Evolutionary conservation across 2,329 filamentous ascomycete genomes (phyloP), one percentile per base, ranked within the genome.

Genomic region (Blastomyces silverae): DNA sequence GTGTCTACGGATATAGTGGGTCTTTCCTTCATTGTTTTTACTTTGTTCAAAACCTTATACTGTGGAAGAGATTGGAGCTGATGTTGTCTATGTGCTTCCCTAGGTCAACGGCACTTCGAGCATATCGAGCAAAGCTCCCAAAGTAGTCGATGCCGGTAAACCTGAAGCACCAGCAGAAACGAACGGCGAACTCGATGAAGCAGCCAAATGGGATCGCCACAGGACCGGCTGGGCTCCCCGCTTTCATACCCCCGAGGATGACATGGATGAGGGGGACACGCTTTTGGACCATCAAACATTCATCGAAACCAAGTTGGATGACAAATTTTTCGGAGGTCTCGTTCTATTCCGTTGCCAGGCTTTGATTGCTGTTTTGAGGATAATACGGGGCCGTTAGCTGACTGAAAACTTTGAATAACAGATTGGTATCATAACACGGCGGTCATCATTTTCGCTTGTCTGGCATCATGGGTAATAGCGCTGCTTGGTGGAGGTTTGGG

Each of bases 351-450:
- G 28, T 44, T 44, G 20, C n/a, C 22, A 44, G 2, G 37, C 2
- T 44, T 59, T 57, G 8, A 57, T 10, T 7, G 53, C 44, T 15
- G 20, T 39, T 56, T 63, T 39, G 37, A 13, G 37, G 31, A 25
- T n/a, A 55, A 28, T 56, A 63, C 15, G 22, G 52, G 44, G 25
- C 17, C 48, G 57, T 39, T 62, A n/a, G 34, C 28, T 55, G 25
- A 48, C 34, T 62, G 50, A 68, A 64, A 64, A 57, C 66, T 66
- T 28, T 13, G n/a, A n/a, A 56, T 31, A 44, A 61, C 69, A 91
- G 92, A 97, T 76, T 99, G 94, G 94, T 99, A 97, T 77, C 92
- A 99, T 77, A 99, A 99, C 76, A 87, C 92, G 2, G 94, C 83
- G n/a, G 81, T 99, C 67, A 97, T 99, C 73, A 83, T 93, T 69